These are phyloP conservation scores for Mycena epipterygia DNA, from an alignment of 768 basidiomycete species.

Conservation along the genomic window DNA sequence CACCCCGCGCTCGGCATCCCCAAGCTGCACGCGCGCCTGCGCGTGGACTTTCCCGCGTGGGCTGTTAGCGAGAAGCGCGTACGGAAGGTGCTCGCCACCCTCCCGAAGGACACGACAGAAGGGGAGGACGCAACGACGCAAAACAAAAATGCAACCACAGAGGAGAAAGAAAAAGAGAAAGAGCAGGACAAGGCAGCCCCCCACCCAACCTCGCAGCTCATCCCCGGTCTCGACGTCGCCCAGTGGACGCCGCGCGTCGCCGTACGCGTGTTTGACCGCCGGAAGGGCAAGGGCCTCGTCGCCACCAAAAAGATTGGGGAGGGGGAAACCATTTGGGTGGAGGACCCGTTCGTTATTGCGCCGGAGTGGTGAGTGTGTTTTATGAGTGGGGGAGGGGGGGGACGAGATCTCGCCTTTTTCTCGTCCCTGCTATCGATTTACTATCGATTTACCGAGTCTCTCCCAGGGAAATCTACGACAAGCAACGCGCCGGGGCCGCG, in stretches of 20 bases:
- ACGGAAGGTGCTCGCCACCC: slow-evolving; percentile 70
- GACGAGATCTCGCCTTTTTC: slow-evolving; percentile 3
- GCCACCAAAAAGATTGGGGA: slow-evolving; percentile 75
- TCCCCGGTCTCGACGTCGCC: slow-evolving; percentile 71
- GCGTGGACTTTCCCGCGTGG: slow-evolving; percentile 6
- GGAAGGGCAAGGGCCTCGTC: slow-evolving; percentile 88
- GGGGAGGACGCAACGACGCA: not conserved
- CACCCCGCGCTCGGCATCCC: slow-evolving; percentile 57
- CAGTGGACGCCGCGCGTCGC: slow-evolving; percentile 75
- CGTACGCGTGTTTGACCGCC: slow-evolving; percentile 75
- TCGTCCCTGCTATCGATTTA: not conserved
- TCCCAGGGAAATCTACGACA: slow-evolving; percentile 81
- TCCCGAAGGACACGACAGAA: not conserved
- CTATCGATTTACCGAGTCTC: not conserved
- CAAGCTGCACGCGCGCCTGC: slow-evolving; percentile 1
- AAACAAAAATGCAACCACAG: slow-evolving; percentile 22
- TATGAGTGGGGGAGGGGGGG: too few relatives aligned
- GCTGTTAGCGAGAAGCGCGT: slow-evolving; percentile 88
- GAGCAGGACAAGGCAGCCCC: too few relatives aligned
- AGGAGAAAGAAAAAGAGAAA: too few relatives aligned
- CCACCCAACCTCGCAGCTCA: slow-evolving; percentile 50
- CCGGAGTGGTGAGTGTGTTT: slow-evolving; percentile 74
- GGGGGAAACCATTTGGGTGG: slow-evolving; percentile 87
- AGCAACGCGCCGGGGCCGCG: slow-evolving; percentile 69
- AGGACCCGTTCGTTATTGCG: slow-evolving; percentile 85